Evolutionary conservation across 495 filamentous ascomycete genomes (phyloP).

Genomic region (Aspergillus mulundensis): DNA sequence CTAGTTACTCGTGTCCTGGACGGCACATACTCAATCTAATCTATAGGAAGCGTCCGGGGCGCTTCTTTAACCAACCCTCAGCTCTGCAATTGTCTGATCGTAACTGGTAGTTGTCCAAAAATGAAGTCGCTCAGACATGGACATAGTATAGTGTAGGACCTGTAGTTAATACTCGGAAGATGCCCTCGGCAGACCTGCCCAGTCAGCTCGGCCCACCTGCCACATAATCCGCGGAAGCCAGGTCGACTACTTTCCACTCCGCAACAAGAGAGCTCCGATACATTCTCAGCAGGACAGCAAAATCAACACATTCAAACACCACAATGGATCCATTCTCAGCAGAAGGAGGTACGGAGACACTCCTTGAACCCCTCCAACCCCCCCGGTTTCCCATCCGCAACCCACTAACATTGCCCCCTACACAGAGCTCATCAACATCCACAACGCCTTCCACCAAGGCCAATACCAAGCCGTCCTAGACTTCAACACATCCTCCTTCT

Average conservation of each 20-base stretch:
- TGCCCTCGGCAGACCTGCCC: conserved; percentile 14
- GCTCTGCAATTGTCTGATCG: neutral
- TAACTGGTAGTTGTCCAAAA: neutral
- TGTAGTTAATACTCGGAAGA: too few species aligned
- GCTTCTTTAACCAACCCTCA: conserved; percentile 3
- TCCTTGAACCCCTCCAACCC: neutral
- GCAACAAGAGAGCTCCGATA: conserved; percentile 2
- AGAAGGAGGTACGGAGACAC: conserved; percentile 63
- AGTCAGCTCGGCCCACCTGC: conserved; percentile 12
- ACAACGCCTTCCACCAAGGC: conserved; percentile 91
- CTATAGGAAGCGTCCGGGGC: conserved; percentile 14
- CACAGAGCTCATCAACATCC: conserved; percentile 89
- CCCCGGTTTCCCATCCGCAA: neutral
- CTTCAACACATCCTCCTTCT: conserved; percentile 72
- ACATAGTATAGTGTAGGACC: neutral
- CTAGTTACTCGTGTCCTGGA: conserved; percentile 4
- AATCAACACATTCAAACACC: neutral
- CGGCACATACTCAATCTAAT: neutral
- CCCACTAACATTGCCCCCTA: conserved; percentile 1
- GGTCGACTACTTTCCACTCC: conserved; percentile 24
- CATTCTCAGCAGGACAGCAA: neutral
- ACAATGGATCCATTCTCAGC: conserved; percentile 90
- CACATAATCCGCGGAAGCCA: conserved; percentile 20
- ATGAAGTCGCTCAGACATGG: neutral
- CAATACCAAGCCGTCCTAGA: conserved; percentile 80